Evolutionary conservation across 2,329 filamentous ascomycete genomes (phyloP), one percentile per base, ranked within the genome.

Genomic region (Podosphaera fusca): DNA sequence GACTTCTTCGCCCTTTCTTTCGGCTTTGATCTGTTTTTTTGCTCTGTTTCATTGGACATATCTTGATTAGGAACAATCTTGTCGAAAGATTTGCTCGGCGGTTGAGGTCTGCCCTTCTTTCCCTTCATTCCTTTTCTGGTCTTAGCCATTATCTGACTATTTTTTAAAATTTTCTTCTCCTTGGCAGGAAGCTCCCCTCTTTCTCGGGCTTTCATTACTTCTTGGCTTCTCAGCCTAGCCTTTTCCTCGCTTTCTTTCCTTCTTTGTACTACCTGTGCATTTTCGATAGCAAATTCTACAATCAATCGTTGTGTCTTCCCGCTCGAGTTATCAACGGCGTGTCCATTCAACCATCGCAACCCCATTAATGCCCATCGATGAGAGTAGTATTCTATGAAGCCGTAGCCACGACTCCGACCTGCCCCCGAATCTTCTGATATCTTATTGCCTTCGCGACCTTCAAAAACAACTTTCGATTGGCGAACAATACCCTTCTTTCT

Each of bases 211-310:
- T 64, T 67, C 7, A 67, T 58, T 30, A 69, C 64, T 56, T 70
- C 67, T 57, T 67, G 63, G 7, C 62, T 64, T 42, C 67, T 62
- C 60, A 74, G 69, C 47, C 74, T 69, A 3, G 74, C 71, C 61
- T 79, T 79, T 55, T 71, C 69, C 66, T 87, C 82, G 54, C 73
- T 73, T 60, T 82, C 79, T 59, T 75, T 78, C 57, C 94, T 78
- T 61, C 92, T 77, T 62, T 82, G 78, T n/a, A 98, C 84, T 0
- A 98, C 92, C 66, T 95, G 89, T 0, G 87, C 89, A 65, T 98
- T 98, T 71, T 98, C 92, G 68, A 98, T 95, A 29, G 92, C 88
- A 68, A 98, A 98, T 69, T 98, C 94, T 42, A 90, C 90, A 66
- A 98, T 87, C 55, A 98, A 72, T 10, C 92, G 78, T 70, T 92